Percentiles rank a stretch among this genome's conserved stretches.
Conservation (phyloP, 2,329 filamentous ascomycete species). For the Arthroderma uncinatum region DNA sequence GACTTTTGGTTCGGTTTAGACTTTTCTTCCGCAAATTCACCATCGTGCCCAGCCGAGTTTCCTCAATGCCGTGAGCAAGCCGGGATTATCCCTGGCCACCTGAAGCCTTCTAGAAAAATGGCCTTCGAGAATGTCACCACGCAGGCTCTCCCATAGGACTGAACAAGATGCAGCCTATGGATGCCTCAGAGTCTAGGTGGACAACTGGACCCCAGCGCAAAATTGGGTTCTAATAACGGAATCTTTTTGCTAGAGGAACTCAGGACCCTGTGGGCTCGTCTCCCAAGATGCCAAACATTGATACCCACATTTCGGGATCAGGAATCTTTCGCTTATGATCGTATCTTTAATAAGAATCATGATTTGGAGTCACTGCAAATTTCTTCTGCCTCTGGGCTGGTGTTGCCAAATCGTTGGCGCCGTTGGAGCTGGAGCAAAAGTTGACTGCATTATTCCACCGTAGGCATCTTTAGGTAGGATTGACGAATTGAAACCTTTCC, state of each 20-base stretch:
- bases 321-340: not conserved
- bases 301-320: not conserved
- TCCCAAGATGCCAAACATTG: not conserved
- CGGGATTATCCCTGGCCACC: not conserved
- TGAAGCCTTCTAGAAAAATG: not conserved
- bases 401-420: not conserved
- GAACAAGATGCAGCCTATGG: not conserved
- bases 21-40: not conserved
- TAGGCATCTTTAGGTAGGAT: not conserved
- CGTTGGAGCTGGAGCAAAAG: not conserved
- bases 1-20: not conserved
- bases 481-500: not conserved
- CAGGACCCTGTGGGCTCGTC: not conserved
- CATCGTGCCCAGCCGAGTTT: not conserved
- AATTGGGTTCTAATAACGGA: not conserved
- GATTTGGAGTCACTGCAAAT: not conserved
- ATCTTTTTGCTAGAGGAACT: not conserved
- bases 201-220: not conserved
- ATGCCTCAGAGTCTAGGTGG: not conserved
- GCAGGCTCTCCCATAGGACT: not conserved
- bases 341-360: not conserved
- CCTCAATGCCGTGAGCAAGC: not conserved
- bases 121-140: not conserved
- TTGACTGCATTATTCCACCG: not conserved
- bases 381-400: not conserved